phyloP scores from a whole-genome alignment of 1,284 basidiomycete genomes.

The Vanrija sp. region DNA sequence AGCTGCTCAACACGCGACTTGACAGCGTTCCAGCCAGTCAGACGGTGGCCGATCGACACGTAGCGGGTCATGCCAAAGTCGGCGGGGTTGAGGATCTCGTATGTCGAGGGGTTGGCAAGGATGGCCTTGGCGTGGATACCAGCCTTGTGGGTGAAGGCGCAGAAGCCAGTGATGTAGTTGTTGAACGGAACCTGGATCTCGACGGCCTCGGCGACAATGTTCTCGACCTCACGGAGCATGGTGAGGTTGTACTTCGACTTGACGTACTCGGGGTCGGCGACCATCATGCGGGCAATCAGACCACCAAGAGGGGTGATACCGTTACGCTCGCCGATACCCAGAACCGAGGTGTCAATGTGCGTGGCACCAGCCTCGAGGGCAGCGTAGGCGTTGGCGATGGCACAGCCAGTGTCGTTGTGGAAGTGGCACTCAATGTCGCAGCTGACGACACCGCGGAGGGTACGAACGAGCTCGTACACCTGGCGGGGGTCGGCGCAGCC shows the following conservation, averaged over 20 bases:
- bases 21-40: constrained; percentile 98
- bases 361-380: constrained; percentile 98
- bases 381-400: constrained; percentile 98
- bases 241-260: constrained; percentile 98
- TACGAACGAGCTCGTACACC: constrained; percentile 97
- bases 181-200: constrained; percentile 93
- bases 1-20: constrained; percentile 99
- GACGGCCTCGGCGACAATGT: constrained; percentile 97
- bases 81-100: constrained; percentile 78
- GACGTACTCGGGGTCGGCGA: constrained; percentile 96
- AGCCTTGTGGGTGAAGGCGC: constrained; percentile 99
- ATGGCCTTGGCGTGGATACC: constrained; percentile 99
- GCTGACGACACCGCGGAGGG: constrained; percentile 87
- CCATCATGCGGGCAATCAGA: constrained; percentile 86
- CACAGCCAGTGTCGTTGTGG: constrained; percentile 92
- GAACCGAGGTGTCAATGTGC: constrained; percentile 89
- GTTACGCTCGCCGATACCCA: constrained; percentile 98
- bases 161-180: constrained; percentile 77
- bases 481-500: constrained; percentile 98
- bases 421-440: constrained; percentile 99
- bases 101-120: constrained; percentile 98
- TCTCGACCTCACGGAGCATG: constrained; percentile 98
- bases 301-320: constrained; percentile 98
- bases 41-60: constrained; percentile 94
- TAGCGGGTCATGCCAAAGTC: constrained; percentile 98